These are phyloP conservation scores for Sutorius australiensis DNA, from an alignment of 768 basidiomycete species.

Conservation along the genomic window DNA sequence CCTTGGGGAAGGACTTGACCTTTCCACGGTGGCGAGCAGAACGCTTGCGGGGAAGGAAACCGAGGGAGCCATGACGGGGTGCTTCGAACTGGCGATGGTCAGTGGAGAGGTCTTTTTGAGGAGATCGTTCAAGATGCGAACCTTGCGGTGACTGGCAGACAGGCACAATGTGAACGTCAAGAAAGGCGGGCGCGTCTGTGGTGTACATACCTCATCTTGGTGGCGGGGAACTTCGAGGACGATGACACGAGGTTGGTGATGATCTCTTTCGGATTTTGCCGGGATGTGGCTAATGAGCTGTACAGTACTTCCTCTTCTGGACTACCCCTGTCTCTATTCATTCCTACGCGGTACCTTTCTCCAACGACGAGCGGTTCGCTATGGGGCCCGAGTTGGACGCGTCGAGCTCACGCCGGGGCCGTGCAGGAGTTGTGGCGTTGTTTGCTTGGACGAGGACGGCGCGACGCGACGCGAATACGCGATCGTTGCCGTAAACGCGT, in stretches of 20 bases:
- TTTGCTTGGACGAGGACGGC: constrained; percentile 1
- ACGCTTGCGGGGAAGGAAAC: constrained; percentile 95
- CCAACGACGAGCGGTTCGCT: background rate
- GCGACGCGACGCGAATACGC: constrained; percentile 20
- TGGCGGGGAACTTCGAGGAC: constrained; percentile 20
- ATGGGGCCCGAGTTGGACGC: constrained; percentile 4
- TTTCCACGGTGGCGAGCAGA: constrained; percentile 96
- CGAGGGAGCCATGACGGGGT: constrained; percentile 96
- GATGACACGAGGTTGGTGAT: constrained; percentile 1
- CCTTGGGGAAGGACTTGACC: constrained; percentile 99
- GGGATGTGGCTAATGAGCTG: constrained; percentile 30
- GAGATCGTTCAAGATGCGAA: constrained; percentile 34
- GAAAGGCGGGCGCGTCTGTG: background rate
- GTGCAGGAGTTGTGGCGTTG: background rate
- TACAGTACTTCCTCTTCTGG: constrained; percentile 23
- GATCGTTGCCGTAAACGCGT: constrained; percentile 33
- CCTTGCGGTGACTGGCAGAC: constrained; percentile 78
- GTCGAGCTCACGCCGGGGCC: constrained; percentile 5
- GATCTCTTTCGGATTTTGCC: constrained; percentile 24
- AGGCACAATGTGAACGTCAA: background rate
- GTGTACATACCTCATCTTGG: constrained; percentile 62
- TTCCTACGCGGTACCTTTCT: constrained; percentile 6
- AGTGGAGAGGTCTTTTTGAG: constrained; percentile 4
- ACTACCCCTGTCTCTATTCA: constrained; percentile 17
- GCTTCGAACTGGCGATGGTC: constrained; percentile 78